Base-by-base conservation (phyloP, 257 asterid genomes). In the Eustoma russellianum region DNA sequence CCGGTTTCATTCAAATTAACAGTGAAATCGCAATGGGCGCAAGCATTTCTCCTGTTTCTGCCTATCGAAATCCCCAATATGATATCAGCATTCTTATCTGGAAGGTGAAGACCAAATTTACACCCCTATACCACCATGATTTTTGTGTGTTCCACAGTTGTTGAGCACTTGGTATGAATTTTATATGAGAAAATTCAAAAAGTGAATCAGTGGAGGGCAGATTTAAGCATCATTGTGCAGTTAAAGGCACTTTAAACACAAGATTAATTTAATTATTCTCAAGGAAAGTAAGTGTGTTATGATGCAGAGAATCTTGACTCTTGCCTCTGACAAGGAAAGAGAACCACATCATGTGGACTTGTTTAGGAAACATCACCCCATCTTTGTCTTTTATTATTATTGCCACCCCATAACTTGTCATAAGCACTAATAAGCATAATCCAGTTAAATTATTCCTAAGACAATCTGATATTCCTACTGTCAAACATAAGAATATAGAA, bases 1-100 rank as follows among this genome's bases (percentile, higher is more conserved):
- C 94, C 1, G 97, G 97, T 43, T 88, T 88, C 77, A 85, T 88
- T 77, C 97, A 88, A 77, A 74, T 85, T 52, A 88, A 77, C 67
- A 85, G 79, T 52, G 91, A 79, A 38, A 75, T 88, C 55, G 97
- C 95, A 62, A 85, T 88, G 95, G 97, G 97, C 6, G 97, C 97
- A n/a, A 85, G 91, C 80, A 88, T 88, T 67, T 88, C 97, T 12
- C 97, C 97, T 3, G 91, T 88, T 56, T 88, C 97, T 8, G 80
- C 66, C 18, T 65, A 50, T 9, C 30, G 81, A 60, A 80, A 74
- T 58, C 76, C 93, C 1, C 97, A 88, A 48, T 88, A 85, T 52
- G 97, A 88, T 67, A 83, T 88, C 61, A 75, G 84, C 65, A 82
- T 88, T 64, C 91, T 82, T 66, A 71, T 88, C 47, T 88, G 95